Base-by-base conservation (phyloP, 2,329 filamentous ascomycete genomes). In the Ophiostoma populinum region DNA sequence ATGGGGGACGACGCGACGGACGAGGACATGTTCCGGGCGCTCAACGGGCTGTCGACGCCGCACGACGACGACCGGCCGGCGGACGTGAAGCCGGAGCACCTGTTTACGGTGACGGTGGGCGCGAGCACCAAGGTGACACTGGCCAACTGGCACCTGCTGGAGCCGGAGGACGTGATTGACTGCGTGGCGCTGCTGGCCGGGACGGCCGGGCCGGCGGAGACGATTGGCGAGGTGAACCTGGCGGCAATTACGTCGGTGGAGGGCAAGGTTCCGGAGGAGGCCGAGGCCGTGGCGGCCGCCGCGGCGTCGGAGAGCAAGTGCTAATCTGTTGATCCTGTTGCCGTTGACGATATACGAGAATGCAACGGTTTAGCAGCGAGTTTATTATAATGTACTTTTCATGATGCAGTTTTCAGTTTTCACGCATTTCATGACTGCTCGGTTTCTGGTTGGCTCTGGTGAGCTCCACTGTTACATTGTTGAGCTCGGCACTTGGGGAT, bases 1-100 rank as follows among this genome's bases (percentile, higher is more conserved):
- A 61, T 86, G 41, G 90, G 90, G 27, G 90, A 98, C 54, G 90
- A 98, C 50, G 92, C 90, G 47, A 98, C 90, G 6, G 90, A 98
- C 51, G 90, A 98, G 66, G 87, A 92, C 76, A 75, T 76, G 72
- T 95, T 95, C 70, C 80, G 82, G 37, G 77, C 83, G 11, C 66
- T 95, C 29, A 74, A 74, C 47, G 62, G 58, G 1, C 53, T 68
- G 5, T 65, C 62, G 2, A 65, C 46, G 0, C 45, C 49, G 7
- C 30, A 43, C 19, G 42, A 49, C 18, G 47, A 45, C 19, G 36
- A 42, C 32, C 52, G 63, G 19, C 66, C 52, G 51, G 53, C 65
- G n/a, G 67, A 53, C 50, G 75, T 57, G 54, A 66, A 50, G 43
- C 57, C 56, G 52, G 60, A 82, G 24, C 71, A 85, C 49, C 71